Evolutionary conservation across 2,329 filamentous ascomycete species (phyloP).

Genomic region (Endoconidiophora laricicola): DNA sequence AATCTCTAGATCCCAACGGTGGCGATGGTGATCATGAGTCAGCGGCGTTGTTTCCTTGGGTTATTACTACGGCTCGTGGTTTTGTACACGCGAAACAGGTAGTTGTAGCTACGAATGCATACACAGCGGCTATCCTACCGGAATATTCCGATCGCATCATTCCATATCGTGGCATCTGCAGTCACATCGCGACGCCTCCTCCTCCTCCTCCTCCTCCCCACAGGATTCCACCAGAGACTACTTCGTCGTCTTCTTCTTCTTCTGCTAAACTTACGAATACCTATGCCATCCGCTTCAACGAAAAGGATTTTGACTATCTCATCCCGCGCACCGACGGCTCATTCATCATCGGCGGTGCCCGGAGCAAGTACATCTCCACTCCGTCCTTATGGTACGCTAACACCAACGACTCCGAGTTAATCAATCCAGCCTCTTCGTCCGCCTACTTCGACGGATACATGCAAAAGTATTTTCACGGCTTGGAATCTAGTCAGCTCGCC

Average conservation of each 20-base stretch:
- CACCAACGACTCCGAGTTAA: constrained; percentile 27
- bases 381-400: constrained; percentile 27
- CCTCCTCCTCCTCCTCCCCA: neutral
- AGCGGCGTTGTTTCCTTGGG: constrained; percentile 6
- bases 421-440: constrained; percentile 22
- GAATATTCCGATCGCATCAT: constrained; percentile 13
- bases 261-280: constrained; percentile 9
- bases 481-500: constrained; percentile 26
- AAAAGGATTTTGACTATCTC: constrained; percentile 17
- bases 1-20: too few relatives aligned
- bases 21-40: too few relatives aligned
- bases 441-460: constrained; percentile 33
- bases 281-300: constrained; percentile 14
- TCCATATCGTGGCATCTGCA: constrained; percentile 12
- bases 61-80: constrained; percentile 15
- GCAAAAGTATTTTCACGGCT: constrained; percentile 30
- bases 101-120: constrained; percentile 18
- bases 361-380: constrained; percentile 19
- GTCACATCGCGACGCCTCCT: constrained; percentile 9
- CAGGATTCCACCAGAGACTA: neutral
- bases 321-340: constrained; percentile 15
- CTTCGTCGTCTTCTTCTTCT: neutral
- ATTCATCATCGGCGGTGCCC: constrained; percentile 14
- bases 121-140: constrained; percentile 16
- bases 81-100: constrained; percentile 14